These are phyloP conservation scores for Thelephora terrestris DNA, from an alignment of 1,284 basidiomycete species.

Conservation along the genomic window DNA sequence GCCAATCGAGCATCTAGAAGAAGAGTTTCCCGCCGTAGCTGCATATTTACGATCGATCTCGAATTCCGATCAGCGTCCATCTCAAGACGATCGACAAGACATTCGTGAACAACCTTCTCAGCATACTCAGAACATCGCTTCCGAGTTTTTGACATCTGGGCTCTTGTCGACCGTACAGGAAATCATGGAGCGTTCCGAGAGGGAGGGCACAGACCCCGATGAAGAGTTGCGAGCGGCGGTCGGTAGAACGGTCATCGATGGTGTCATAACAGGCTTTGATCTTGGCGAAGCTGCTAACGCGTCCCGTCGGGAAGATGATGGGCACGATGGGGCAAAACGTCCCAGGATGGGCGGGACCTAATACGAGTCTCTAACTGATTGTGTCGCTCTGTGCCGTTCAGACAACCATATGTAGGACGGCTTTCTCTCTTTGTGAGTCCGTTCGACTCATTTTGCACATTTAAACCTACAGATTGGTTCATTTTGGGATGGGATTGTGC, in stretches of 20 bases:
- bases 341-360: slow-evolving; percentile 18
- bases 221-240: slow-evolving; percentile 49
- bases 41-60: slow-evolving; percentile 38
- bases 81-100: slow-evolving; percentile 4
- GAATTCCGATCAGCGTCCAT: slow-evolving; percentile 7
- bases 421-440: no score
- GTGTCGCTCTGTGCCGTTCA: no score
- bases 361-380: no score
- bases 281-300: slow-evolving; percentile 26
- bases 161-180: slow-evolving; percentile 57
- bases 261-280: slow-evolving; percentile 47
- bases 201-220: slow-evolving; percentile 51
- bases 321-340: slow-evolving; percentile 18
- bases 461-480: no score
- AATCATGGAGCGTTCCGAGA: slow-evolving; percentile 57
- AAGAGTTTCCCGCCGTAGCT: slow-evolving; percentile 76
- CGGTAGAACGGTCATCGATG: slow-evolving; percentile 47
- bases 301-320: slow-evolving; percentile 9
- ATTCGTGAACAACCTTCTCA: slow-evolving; percentile 40
- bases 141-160: slow-evolving; percentile 58
- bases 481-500: no score
- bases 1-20: slow-evolving; percentile 66
- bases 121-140: slow-evolving; percentile 57
- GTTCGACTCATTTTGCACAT: no score
- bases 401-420: no score